A percentile compares a stretch with the other conserved stretches of the same genome.
These are phyloP conservation scores for Lasiosphaeriaceae sp. DNA, from an alignment of 495 filamentous ascomycete genomes.

Conservation along the genomic window DNA sequence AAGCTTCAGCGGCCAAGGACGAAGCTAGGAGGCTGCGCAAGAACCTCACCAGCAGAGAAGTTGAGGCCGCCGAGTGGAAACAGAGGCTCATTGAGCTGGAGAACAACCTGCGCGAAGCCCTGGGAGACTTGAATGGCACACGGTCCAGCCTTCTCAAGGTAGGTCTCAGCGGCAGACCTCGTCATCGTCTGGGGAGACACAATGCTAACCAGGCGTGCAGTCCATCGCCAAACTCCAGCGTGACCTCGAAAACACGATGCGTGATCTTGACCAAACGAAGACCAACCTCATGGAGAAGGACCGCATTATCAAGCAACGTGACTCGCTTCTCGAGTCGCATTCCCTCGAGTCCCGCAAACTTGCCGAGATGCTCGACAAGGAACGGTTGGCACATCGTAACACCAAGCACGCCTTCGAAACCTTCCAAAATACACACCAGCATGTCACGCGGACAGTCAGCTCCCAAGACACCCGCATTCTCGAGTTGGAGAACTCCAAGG, in stretches of 20 bases:
- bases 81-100: constrained; percentile 86
- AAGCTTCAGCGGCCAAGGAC: constrained; percentile 77
- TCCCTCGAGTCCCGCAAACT: constrained; percentile 82
- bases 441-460: constrained; percentile 73
- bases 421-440: constrained; percentile 79
- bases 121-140: constrained; percentile 82
- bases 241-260: constrained; percentile 75
- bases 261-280: constrained; percentile 75
- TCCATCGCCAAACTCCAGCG: constrained; percentile 83
- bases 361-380: constrained; percentile 84
- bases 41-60: constrained; percentile 74
- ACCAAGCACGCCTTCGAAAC: constrained; percentile 85
- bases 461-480: constrained; percentile 78
- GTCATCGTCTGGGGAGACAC: neutral
- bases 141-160: constrained; percentile 78
- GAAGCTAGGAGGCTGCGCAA: constrained; percentile 78
- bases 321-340: constrained; percentile 82
- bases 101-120: constrained; percentile 75
- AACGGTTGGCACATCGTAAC: constrained; percentile 75
- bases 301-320: constrained; percentile 82
- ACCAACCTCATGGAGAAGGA: constrained; percentile 81
- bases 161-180: neutral
- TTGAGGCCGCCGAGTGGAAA: constrained; percentile 84
- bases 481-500: constrained; percentile 74
- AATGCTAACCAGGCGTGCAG: constrained; percentile 32